A percentile compares a stretch with the other conserved stretches of the same genome.
Evolutionary conservation across 495 filamentous ascomycete species (phyloP).

Genomic region (Eremomyces bilateralis): DNA sequence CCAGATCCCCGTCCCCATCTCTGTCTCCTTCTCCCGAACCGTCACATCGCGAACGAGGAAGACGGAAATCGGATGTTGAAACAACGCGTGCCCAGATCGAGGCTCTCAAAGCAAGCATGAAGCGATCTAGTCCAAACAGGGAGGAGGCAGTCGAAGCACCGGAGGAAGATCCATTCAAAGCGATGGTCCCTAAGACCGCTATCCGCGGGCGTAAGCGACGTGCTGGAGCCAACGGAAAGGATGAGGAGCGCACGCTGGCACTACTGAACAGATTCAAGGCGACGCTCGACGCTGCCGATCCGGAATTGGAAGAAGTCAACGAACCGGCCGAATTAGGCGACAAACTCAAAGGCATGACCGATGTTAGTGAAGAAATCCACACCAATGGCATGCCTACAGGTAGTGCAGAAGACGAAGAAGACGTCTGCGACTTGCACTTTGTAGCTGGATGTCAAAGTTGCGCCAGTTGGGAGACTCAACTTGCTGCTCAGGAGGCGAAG

Average conservation of each 20-base stretch:
- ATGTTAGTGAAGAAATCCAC: no score
- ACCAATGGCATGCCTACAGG: no score
- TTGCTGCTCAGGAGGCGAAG: constrained; percentile 24
- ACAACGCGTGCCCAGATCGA: no score
- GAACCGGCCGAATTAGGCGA: no score
- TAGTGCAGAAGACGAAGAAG: constrained; percentile 7
- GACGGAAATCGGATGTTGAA: no score
- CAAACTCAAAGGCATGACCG: no score
- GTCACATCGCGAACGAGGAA: no score
- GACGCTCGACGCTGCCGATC: constrained; percentile 36
- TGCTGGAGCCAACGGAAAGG: constrained; percentile 26
- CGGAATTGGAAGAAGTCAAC: no score
- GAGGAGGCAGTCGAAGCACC: not conserved
- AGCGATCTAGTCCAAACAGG: constrained; percentile 35
- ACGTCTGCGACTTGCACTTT: constrained; percentile 14
- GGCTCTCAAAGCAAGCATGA: constrained; percentile 94
- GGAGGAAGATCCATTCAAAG: constrained; percentile 6
- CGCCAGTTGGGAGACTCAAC: constrained; percentile 43
- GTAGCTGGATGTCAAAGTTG: constrained; percentile 87
- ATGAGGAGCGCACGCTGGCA: constrained; percentile 41
- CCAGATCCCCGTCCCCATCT: constrained; percentile 15
- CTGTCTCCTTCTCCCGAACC: constrained; percentile 8
- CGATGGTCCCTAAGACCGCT: constrained; percentile 64
- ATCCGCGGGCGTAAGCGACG: constrained; percentile 62
- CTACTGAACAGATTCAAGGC: constrained; percentile 55